Evolutionary conservation across 2,329 filamentous ascomycete genomes (phyloP), one percentile per base, ranked within the genome.

Genomic region (Verticillium nubilum): DNA sequence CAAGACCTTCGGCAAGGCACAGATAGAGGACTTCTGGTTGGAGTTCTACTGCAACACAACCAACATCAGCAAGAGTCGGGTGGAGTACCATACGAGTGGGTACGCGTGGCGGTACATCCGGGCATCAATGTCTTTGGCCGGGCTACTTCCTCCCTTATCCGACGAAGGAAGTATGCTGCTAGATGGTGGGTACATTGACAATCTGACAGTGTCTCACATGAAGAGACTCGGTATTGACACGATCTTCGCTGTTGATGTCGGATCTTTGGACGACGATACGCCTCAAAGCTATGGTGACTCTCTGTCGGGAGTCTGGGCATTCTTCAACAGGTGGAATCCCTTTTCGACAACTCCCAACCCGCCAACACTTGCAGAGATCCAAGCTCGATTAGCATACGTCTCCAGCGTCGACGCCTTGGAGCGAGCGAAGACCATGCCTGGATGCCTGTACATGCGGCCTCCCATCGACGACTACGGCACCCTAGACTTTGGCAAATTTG

Each of bases 11-110:
- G 95, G 93, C 15, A 92, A 97, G 68, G 91, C 91, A 10, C 95
- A 98, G 71, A 98, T 99, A 60, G 95, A 99, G 75, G 95, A 99
- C 73, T 99, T 98, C 69, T 99, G 95, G 95, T 84, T 99, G 12
- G 92, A 97, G 66, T 99, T 92, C 72, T 99, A 99, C 77, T 99
- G 96, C 82, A 99, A 99, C 75, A 98, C 95, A 0, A 99, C 96
- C 37, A 99, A 98, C 73, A 98, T 99, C 75, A 96, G 90, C 77
- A 96, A 96, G 73, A 95, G 90, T 62, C 85, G 94, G 23, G 86
- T 86, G 3, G 95, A 99, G 72, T 93, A 96, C 65, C 95, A 99
- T 74, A 97, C 92, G 0, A 95, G 90, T 62, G 95, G 95, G 15
- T 99, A 99, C 69, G 94, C 95, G 0, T 99, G 95, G 95, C 86